Evolutionary conservation across 2,329 filamentous ascomycete genomes (phyloP).

Genomic region (Rhytidhysteron rufulum): DNA sequence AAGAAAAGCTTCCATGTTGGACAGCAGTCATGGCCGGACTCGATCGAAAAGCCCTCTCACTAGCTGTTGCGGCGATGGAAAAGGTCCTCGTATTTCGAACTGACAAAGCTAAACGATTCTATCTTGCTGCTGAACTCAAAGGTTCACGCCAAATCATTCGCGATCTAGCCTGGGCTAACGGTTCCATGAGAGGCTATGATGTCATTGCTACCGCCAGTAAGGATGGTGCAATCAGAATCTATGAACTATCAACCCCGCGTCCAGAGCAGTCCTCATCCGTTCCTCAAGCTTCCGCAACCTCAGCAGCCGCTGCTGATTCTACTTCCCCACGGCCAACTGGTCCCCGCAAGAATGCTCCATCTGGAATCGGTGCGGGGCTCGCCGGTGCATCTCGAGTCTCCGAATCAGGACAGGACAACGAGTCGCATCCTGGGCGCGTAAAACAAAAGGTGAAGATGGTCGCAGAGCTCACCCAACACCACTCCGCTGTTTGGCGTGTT

Average conservation of each 20-base stretch:
- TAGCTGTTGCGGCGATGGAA: slow-evolving; percentile 85
- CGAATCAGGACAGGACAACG: slow-evolving; percentile 50
- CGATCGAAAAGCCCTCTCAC: slow-evolving; percentile 69
- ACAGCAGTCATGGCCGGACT: slow-evolving; percentile 76
- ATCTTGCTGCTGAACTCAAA: slow-evolving; percentile 72
- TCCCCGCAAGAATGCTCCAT: slow-evolving; percentile 36
- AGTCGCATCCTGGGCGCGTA: slow-evolving; percentile 62
- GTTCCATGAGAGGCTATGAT: slow-evolving; percentile 86
- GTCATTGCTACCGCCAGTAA: slow-evolving; percentile 88
- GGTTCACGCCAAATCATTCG: slow-evolving; percentile 75
- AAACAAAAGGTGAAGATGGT: slow-evolving; percentile 61
- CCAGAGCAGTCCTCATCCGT: slow-evolving; percentile 38
- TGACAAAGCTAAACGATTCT: slow-evolving; percentile 71
- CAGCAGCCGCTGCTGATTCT: slow-evolving; percentile 15
- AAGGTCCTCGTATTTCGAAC: slow-evolving; percentile 80
- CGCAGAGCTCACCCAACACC: slow-evolving; percentile 63
- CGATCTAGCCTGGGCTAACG: slow-evolving; percentile 89
- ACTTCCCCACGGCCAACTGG: slow-evolving; percentile 20
- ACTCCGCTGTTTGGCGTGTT: slow-evolving; percentile 71
- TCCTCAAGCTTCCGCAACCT: slow-evolving; percentile 17
- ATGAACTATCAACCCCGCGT: slow-evolving; percentile 64
- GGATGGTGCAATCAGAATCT: slow-evolving; percentile 87
- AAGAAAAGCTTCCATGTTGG: slow-evolving; percentile 78
- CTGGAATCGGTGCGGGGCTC: slow-evolving; percentile 53
- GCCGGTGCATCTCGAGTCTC: slow-evolving; percentile 40